Conservation (phyloP, 2,329 filamentous ascomycete species). For the Harringtonia aguacate region DNA sequence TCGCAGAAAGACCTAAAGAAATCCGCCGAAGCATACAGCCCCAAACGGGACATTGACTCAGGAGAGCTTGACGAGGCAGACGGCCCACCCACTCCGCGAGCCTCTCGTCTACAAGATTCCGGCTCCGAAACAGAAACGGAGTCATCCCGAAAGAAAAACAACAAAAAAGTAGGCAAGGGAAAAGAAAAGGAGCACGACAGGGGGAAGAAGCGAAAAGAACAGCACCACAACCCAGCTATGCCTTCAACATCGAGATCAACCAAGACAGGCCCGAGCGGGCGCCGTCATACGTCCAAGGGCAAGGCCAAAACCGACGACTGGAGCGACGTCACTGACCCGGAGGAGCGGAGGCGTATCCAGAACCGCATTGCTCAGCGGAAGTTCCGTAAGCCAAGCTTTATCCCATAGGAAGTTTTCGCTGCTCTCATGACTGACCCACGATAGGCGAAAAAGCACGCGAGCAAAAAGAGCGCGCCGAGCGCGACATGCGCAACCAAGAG, state of each 20-base stretch:
- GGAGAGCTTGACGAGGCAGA: not conserved
- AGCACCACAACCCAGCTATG: not conserved
- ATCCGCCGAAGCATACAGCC: not conserved
- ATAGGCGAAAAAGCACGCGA: conserved; percentile 61
- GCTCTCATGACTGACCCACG: not conserved
- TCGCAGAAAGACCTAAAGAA: conserved; percentile 1
- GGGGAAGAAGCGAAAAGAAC: not conserved
- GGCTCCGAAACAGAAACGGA: conserved; percentile 19
- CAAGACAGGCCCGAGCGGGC: conserved; percentile 16
- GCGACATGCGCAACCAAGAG: conserved; percentile 52
- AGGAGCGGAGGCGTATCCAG: conserved; percentile 63
- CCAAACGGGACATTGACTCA: not conserved
- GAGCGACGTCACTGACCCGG: conserved; percentile 58
- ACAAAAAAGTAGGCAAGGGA: conserved; percentile 1
- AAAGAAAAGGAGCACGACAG: not conserved
- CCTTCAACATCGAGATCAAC: not conserved
- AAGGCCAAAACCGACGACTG: conserved; percentile 52
- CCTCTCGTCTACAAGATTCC: conserved; percentile 6
- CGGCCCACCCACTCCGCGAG: conserved; percentile 2
- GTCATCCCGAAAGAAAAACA: not conserved
- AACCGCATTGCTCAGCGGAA: conserved; percentile 68
- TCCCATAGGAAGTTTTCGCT: no score
- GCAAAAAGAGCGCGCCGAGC: conserved; percentile 53
- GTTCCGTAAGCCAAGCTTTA: conserved; percentile 49
- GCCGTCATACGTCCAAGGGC: conserved; percentile 18